Base-by-base conservation (phyloP, 768 basidiomycete genomes). In the Agaricus blazei region DNA sequence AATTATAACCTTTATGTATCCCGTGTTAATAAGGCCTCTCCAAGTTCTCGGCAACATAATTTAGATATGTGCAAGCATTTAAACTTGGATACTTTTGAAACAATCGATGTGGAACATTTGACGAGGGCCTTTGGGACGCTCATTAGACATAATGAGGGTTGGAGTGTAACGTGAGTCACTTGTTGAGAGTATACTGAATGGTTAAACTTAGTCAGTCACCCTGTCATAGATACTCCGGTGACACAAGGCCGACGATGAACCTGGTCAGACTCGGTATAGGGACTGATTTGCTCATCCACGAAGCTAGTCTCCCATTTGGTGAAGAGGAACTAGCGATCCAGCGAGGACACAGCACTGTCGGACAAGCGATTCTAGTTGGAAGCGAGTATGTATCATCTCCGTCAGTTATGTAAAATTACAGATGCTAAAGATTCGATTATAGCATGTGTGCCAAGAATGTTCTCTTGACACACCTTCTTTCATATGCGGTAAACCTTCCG, bases 391-490 rank as follows among this genome's bases (percentile, higher is more conserved):
- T 41, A 41, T 15, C 14, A 14, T 4, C 19, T n/a, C 19, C 6
- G 6, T 12, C 40, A 6, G 15, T 9, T 24, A 24, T 56, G 15
- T 51, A 34, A 34, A 34, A 34, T 1, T 3, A 46, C 8, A 54
- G 29, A 15, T 28, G 38, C 54, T 37, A 14, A 51, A 29, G 37
- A 8, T 46, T 27, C 0, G 34, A 34, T 8, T 9, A 48, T 34
- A 19, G 93, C 59, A 97, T 97, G 95, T 75, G 79, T 9, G 93
- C 93, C 1, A 72, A 83, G 50, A 84, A 91, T 59, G 77, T 91
- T 41, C 80, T 98, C n/a, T 79, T 98, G 24, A 98, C 93, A 0
- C 95, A 98, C 67, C 97, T 98, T 71, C 97, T 94, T 9, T 89
- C 90, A 7, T 34, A 34, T 11, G 34, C 34, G 11, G 34, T 34